Evolutionary conservation across 768 basidiomycete species (phyloP), one percentile per base, ranked within the genome.

Genomic region (Lactarius evosmus): DNA sequence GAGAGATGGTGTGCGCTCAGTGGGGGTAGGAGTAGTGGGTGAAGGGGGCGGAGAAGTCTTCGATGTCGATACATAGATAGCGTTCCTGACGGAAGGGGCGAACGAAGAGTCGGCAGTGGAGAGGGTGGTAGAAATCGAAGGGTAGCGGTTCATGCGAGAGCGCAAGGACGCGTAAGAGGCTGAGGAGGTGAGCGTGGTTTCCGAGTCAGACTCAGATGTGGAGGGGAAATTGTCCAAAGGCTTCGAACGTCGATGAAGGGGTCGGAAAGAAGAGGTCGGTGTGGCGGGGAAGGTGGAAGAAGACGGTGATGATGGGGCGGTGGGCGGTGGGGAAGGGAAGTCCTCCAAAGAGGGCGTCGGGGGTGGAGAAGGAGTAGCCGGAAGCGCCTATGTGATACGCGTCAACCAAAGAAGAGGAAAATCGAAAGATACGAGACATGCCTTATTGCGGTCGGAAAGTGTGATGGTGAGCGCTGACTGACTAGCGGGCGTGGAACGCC

Each of bases 61-160:
- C 7, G 66, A 56, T 27, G 41, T 17, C 1, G 65, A 60, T 17
- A 62, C 22, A 53, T 67, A 67, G 44, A 60, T 65, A 27, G 66
- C 62, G 33, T 65, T 49, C 5, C 66, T 59, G n/a, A 52, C 50
- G 22, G 64, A 67, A 19, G 59, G 38, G 7, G 46, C 22, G 17
- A 52, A 61, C 4, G 54, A 40, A 12, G 64, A 65, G 8, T 65
- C 64, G 50, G 41, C 58, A 3, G 63, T 58, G 38, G 68, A 69
- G 2, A 69, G 68, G 4, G 66, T 69, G 30, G 68, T 69, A 6
- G 68, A 69, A 16, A 69, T 64, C n/a, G 68, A 69, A 30, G 68
- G 68, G 59, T 62, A 67, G 19, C 68, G 68, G 40, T 44, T 60
- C 19, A 51, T 55, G 27, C 68, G 68, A 52, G 60, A 62, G 32